Percentiles rank a stretch among this genome's conserved stretches.
These are phyloP conservation scores for Trichoderma parareesei DNA, from an alignment of 495 filamentous ascomycete genomes.

Conservation along the genomic window DNA sequence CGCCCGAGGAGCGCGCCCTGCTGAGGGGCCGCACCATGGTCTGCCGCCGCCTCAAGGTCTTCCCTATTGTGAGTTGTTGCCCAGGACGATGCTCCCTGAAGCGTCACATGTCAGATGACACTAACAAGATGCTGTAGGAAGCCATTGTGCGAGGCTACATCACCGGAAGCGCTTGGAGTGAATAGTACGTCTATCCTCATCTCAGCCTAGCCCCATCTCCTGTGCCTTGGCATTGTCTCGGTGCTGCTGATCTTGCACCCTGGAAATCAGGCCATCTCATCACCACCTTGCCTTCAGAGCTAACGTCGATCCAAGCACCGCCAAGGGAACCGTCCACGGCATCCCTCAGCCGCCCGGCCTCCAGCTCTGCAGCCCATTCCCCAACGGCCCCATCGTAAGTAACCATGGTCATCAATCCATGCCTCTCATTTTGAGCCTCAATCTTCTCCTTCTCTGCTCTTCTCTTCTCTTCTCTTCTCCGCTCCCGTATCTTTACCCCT, in stretches of 20 bases:
- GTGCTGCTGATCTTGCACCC: neutral
- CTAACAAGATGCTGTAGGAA: constrained; percentile 1
- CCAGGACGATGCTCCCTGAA: too few species aligned
- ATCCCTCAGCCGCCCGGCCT: constrained; percentile 60
- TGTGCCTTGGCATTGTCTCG: neutral
- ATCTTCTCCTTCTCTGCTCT: neutral
- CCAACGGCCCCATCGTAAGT: constrained; percentile 19
- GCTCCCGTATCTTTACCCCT: too few species aligned
- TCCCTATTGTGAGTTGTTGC: constrained; percentile 48
- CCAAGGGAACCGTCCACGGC: constrained; percentile 68
- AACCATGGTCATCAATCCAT: too few species aligned
- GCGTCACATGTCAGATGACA: neutral
- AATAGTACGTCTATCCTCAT: constrained; percentile 38
- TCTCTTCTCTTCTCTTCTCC: neutral
- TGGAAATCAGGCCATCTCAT: neutral
- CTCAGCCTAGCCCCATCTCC: neutral
- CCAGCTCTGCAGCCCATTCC: constrained; percentile 63
- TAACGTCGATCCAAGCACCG: neutral
- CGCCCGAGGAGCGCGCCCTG: constrained; percentile 34
- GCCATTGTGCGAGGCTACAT: constrained; percentile 83
- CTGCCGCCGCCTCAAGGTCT: constrained; percentile 67
- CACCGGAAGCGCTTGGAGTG: constrained; percentile 85
- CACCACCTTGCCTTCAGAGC: too few species aligned
- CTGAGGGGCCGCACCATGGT: constrained; percentile 72
- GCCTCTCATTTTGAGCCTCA: neutral